Evolutionary conservation across 2,329 filamentous ascomycete genomes (phyloP).

Genomic region (Scedosporium boydii): DNA sequence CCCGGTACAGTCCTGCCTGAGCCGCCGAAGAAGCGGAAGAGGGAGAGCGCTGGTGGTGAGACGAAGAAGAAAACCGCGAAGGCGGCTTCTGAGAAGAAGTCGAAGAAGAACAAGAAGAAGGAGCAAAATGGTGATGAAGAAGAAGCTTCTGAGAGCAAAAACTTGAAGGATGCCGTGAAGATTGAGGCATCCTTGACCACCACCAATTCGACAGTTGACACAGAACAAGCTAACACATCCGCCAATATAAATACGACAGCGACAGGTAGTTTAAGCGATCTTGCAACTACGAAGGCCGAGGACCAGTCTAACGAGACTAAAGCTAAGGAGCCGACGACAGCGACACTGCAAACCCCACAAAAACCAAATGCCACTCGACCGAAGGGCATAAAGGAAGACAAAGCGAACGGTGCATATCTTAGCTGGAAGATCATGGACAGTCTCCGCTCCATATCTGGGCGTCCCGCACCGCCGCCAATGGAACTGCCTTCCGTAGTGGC

Average conservation of each 20-base stretch:
- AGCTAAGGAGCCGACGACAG: not conserved
- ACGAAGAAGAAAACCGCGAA: constrained; percentile 9
- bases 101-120: constrained; percentile 20
- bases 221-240: no score
- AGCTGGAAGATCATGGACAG: constrained; percentile 30
- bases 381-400: constrained; percentile 31
- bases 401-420: constrained; percentile 33
- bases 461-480: constrained; percentile 1
- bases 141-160: constrained; percentile 10
- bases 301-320: not conserved
- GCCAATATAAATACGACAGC: no score
- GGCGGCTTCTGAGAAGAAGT: constrained; percentile 8
- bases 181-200: not conserved
- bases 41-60: constrained; percentile 14
- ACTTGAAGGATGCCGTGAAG: not conserved
- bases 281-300: no score
- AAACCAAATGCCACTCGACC: not conserved
- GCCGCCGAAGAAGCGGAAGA: constrained; percentile 31
- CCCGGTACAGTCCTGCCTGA: constrained; percentile 30
- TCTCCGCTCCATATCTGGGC: constrained; percentile 25
- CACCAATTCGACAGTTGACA: not conserved
- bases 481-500: not conserved
- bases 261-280: no score
- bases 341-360: not conserved
- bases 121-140: constrained; percentile 10